Conservation (phyloP, 345 rosid species). For the Draba incana region DNA sequence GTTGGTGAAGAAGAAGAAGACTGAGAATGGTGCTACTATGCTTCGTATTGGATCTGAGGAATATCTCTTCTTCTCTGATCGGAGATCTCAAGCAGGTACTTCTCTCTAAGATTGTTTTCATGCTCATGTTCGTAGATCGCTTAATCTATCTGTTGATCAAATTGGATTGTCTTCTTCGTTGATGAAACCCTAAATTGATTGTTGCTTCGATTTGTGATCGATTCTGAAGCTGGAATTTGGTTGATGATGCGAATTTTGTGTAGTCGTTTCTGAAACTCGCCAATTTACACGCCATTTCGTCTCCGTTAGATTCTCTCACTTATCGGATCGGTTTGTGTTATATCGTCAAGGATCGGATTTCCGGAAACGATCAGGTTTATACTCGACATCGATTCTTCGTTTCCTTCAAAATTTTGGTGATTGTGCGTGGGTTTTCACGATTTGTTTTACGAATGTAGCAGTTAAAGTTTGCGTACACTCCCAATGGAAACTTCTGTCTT, state of each 20-base stretch:
- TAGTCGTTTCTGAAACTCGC: constrained; percentile 75
- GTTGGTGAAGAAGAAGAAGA: constrained; percentile 12
- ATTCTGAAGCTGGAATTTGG: constrained; percentile 50
- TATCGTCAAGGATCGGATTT: constrained; percentile 49
- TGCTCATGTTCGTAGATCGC: constrained; percentile 11
- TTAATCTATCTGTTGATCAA: constrained; percentile 30
- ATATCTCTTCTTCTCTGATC: constrained; percentile 61
- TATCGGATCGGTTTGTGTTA: constrained; percentile 78
- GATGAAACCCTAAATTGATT: constrained; percentile 32
- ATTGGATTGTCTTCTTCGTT: constrained; percentile 3
- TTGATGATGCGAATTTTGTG: constrained; percentile 41
- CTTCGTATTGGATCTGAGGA: constrained; percentile 72
- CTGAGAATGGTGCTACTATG: constrained; percentile 67
- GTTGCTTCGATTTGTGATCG: constrained; percentile 44
- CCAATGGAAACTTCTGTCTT: constrained; percentile 63
- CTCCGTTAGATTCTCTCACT: constrained; percentile 48
- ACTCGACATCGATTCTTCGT: constrained; percentile 1
- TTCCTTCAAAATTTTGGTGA: constrained; percentile 14
- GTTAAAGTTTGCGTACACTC: constrained; percentile 69
- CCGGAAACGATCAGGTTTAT: constrained; percentile 62
- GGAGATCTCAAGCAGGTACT: constrained; percentile 70
- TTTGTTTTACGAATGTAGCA: constrained; percentile 36
- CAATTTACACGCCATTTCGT: constrained; percentile 64
- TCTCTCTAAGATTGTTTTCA: constrained; percentile 14
- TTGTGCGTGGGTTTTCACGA: constrained; percentile 20